A percentile compares a stretch with the other conserved stretches of the same genome.
Conservation (phyloP, 202 grass and related monocot species). For the Bolboschoenoplectus hybrid region DNA sequence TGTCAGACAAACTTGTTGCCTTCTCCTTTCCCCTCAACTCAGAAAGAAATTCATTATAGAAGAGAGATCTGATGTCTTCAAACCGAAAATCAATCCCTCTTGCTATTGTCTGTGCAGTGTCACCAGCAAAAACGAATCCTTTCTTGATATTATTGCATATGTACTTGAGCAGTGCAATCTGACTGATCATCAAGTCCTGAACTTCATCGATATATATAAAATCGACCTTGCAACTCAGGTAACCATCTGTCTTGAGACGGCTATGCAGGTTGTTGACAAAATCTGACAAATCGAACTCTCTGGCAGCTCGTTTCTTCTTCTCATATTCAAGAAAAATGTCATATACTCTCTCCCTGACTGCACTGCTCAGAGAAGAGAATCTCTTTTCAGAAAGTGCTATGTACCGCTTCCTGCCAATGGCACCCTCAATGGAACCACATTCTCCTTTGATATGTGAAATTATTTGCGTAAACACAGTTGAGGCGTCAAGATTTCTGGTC, state of each 20-base stretch:
- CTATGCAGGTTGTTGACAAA: slow-evolving; percentile 67
- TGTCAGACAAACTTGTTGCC: slow-evolving; percentile 44
- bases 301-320: slow-evolving; percentile 50
- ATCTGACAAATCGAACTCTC: slow-evolving; percentile 90
- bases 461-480: slow-evolving; percentile 86
- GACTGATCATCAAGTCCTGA: slow-evolving; percentile 83
- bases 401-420: slow-evolving; percentile 56
- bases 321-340: slow-evolving; percentile 83
- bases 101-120: slow-evolving; percentile 88
- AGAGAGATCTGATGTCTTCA: slow-evolving; percentile 80
- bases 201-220: slow-evolving; percentile 92
- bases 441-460: slow-evolving; percentile 85
- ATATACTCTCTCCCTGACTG: slow-evolving; percentile 64
- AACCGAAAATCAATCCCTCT: slow-evolving; percentile 90
- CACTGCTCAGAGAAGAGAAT: slow-evolving; percentile 60
- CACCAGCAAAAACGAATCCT: slow-evolving; percentile 88
- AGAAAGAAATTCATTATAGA: slow-evolving; percentile 65
- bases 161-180: slow-evolving; percentile 77
- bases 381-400: slow-evolving; percentile 63
- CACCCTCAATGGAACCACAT: slow-evolving; percentile 34
- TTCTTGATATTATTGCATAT: slow-evolving; percentile 74
- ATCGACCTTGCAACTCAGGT: slow-evolving; percentile 51
- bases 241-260: slow-evolving; percentile 48
- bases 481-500: slow-evolving; percentile 70
- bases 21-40: slow-evolving; percentile 47